Evolutionary conservation across 495 filamentous ascomycete species (phyloP), one percentile per base, ranked within the genome.

Genomic region (Articulospora tetracladia): DNA sequence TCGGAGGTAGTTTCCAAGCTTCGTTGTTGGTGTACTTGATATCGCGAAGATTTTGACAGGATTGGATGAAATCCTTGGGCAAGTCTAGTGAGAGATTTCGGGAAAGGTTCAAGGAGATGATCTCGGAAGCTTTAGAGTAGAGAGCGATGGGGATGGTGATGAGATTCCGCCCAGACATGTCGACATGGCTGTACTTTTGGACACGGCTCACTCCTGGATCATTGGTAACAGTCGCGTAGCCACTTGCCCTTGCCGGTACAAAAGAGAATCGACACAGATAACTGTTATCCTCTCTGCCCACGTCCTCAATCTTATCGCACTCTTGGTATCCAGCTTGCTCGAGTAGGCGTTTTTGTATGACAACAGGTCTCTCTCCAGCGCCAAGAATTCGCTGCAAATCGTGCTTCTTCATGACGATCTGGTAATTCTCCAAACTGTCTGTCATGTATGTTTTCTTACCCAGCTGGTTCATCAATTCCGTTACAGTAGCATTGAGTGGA

Each of bases 201-300:
- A 88, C 81, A 63, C 89, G 91, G 62, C 76, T 81, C 48, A 95
- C 86, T 4, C 87, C 91, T 12, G 92, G 84, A 51, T 98, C 93
- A 59, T 87, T 73, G 2, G 74, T 71, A 27, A 67, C 66, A 47
- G 74, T 69, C 27, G 77, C 75, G 70, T 89, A 92, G n/a, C 90
- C 90, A 70, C 85, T 91, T 66, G 96, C 85, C 60, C 91, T 88
- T 12, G 88, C 88, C 11, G 93, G 91, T 52, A 97, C 77, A 70
- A 98, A 99, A 24, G 92, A 89, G 74, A 98, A 98, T 8, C 94
- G 91, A 66, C 93, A 93, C 7, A 99, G 79, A 65, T 98, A 98
- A 66, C 92, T 93, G 72, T 97, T 95, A 72, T 99, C 94, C 70
- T 99, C 94, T 47, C 94, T 85, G n/a, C 94, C 94, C 54, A 99